Base-by-base conservation (phyloP, 2,329 filamentous ascomycete genomes). In the Fusarium nurragi region DNA sequence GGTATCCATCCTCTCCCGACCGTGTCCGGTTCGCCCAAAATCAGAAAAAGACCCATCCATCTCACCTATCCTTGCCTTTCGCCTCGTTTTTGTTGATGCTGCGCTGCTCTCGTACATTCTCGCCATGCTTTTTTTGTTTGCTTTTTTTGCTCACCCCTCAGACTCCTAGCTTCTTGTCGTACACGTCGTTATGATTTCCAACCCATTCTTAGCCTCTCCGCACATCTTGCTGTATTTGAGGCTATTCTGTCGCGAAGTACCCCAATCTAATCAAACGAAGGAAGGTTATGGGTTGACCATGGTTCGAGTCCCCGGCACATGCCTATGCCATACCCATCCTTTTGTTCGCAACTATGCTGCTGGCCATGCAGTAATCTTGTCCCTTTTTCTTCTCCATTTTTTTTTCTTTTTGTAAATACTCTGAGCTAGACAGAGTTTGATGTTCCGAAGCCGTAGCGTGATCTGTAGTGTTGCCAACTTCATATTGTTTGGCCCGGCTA, bases 21-120 rank as follows among this genome's bases (percentile, higher is more conserved):
- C 19, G 23, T 53, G 22, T 11, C 28, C 37, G 48, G 11, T 58
- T 38, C 32, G 37, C 41, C 53, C 49, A 40, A 26, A 58, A 40
- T 57, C 38, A 58, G 34, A 59, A 32, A 39, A 43, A 30, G 41
- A 37, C 11, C 34, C 32, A 52, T 26, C 32, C 21, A 41, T 36
- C 41, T 56, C 43, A 34, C 26, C 19, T 52, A 32, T 54, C 47
- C 37, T 38, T 22, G 22, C 37, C 32, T 61, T 18, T 48, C 34
- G 40, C 25, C 44, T 53, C 43, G 12, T 38, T 53, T 54, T 50
- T 32, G 37, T 37, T 49, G 23, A 16, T 40, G 32, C 26, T 49
- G 50, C 19, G 36, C 53, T 58, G 45, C 53, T 43, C 54, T 70
- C 68, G 51, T 71, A 71, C 68, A 70, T 60, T 60, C 50, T 56